phyloP scores from a whole-genome alignment of 108 stramenopile genomes.

The Skeletonema potamos region DNA sequence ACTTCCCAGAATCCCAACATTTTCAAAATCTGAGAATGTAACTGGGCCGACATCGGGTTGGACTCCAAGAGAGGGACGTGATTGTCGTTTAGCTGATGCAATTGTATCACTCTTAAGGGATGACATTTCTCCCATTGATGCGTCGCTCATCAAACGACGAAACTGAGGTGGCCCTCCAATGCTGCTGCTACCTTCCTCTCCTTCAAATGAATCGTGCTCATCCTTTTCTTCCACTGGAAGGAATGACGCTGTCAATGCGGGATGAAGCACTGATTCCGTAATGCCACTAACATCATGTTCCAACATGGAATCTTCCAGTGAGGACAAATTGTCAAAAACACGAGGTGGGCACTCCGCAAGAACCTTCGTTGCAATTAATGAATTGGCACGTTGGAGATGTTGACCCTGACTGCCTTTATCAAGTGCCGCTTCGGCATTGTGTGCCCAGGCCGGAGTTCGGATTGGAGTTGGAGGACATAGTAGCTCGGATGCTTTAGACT shows the following conservation, averaged over 20 bases:
- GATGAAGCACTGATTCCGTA: constrained; percentile 23
- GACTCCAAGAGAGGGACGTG: background rate
- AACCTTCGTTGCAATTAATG: constrained; percentile 69
- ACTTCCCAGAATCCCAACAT: constrained; percentile 65
- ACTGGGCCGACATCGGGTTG: constrained; percentile 17
- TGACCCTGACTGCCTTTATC: constrained; percentile 16
- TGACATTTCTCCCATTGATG: constrained; percentile 18
- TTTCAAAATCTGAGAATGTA: constrained; percentile 64
- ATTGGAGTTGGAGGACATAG: constrained; percentile 79
- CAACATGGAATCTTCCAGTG: constrained; percentile 71
- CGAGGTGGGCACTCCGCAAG: constrained; percentile 68
- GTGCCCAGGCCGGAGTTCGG: constrained; percentile 79
- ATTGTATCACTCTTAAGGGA: background rate
- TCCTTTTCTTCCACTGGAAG: constrained; percentile 26
- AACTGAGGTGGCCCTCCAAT: constrained; percentile 5
- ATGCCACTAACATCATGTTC: constrained; percentile 59
- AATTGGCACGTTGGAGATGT: constrained; percentile 51
- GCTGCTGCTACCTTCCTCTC: background rate
- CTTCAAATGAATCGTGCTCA: constrained; percentile 20
- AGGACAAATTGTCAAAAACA: constrained; percentile 66
- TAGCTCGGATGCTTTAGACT: constrained; percentile 45
- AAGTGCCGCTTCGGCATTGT: constrained; percentile 29
- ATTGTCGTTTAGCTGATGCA: background rate
- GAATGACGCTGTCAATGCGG: constrained; percentile 16
- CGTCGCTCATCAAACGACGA: constrained; percentile 14